Percentiles rank a stretch among this genome's conserved stretches.
Evolutionary conservation across 805 yeast genomes (phyloP).

Genomic region (Pichia paraexigua): DNA sequence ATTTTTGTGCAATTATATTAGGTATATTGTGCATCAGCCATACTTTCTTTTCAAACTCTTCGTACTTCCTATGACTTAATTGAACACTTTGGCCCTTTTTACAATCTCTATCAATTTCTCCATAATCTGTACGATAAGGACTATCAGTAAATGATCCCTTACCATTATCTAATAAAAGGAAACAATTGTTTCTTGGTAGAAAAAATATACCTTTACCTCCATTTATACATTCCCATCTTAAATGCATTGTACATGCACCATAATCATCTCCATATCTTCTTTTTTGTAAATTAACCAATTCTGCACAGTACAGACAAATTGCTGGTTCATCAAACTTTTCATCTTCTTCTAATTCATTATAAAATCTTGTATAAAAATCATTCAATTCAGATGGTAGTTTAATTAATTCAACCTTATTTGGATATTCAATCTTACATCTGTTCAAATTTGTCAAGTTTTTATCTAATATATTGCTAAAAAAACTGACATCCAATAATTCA

Average conservation of each 20-base stretch:
- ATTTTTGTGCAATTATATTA: conserved; percentile 66
- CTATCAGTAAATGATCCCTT: conserved; percentile 80
- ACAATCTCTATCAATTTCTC: conserved; percentile 71
- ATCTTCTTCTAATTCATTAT: conserved; percentile 36
- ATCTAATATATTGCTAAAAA: conserved; percentile 8
- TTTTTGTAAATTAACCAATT: conserved; percentile 58
- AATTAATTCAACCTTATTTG: conserved; percentile 55
- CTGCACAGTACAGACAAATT: conserved; percentile 77
- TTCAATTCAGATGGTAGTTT: conserved; percentile 62
- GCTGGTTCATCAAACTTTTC: conserved; percentile 61
- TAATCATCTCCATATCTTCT: conserved; percentile 41
- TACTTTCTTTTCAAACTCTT: conserved; percentile 52
- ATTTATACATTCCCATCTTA: conserved; percentile 50
- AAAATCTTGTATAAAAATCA: conserved; percentile 53
- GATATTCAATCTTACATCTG: conserved; percentile 41
- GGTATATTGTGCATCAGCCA: conserved; percentile 79
- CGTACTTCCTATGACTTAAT: conserved; percentile 54
- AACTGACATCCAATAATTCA: conserved; percentile 9
- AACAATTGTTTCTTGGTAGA: conserved; percentile 58
- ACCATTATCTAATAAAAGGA: conserved; percentile 57
- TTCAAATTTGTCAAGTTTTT: conserved; percentile 9
- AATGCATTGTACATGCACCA: conserved; percentile 81
- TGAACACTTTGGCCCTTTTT: conserved; percentile 67
- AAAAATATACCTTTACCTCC: conserved; percentile 62
- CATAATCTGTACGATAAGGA: conserved; percentile 81